Conservation (phyloP, 1,284 basidiomycete species). For the Trametes sp. region DNA sequence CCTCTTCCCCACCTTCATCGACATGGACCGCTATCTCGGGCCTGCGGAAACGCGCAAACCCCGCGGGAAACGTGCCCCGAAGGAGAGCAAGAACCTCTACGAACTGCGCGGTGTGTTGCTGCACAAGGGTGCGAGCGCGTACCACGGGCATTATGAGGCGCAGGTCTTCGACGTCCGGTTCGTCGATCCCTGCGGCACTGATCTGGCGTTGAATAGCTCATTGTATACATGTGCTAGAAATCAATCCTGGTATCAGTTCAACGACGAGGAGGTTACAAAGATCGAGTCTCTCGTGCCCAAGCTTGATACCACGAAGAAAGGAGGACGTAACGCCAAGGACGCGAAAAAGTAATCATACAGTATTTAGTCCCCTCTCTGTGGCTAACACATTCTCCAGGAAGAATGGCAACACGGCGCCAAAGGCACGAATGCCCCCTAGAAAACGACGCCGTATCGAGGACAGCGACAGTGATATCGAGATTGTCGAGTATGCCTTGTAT, state of each 20-base stretch:
- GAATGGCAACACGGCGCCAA: constrained; percentile 28
- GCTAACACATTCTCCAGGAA: constrained; percentile 31
- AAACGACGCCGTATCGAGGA: constrained; percentile 61
- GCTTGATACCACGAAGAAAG: constrained; percentile 23
- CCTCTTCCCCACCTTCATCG: constrained; percentile 74
- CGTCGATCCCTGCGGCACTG: constrained; percentile 39
- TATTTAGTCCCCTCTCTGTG: neutral
- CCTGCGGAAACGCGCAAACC: constrained; percentile 27
- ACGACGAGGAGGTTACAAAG: constrained; percentile 81
- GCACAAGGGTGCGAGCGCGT: constrained; percentile 87
- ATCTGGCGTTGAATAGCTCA: neutral
- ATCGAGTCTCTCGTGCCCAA: constrained; percentile 63
- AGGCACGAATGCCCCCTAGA: constrained; percentile 42
- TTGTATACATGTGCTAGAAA: constrained; percentile 50
- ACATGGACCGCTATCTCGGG: constrained; percentile 73
- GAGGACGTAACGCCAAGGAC: constrained; percentile 22
- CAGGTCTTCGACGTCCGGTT: constrained; percentile 84
- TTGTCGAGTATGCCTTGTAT: constrained; percentile 34
- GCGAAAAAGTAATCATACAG: constrained; percentile 25
- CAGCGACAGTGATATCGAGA: constrained; percentile 65
- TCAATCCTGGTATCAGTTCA: constrained; percentile 87
- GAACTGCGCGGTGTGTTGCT: constrained; percentile 84
- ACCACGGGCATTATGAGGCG: constrained; percentile 93
- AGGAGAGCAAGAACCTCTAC: constrained; percentile 56
- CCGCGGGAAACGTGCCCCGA: constrained; percentile 26